A percentile compares a stretch with the other conserved stretches of the same genome.
Conservation (phyloP, 2,329 filamentous ascomycete species). For the Fusarium sublunatum region DNA sequence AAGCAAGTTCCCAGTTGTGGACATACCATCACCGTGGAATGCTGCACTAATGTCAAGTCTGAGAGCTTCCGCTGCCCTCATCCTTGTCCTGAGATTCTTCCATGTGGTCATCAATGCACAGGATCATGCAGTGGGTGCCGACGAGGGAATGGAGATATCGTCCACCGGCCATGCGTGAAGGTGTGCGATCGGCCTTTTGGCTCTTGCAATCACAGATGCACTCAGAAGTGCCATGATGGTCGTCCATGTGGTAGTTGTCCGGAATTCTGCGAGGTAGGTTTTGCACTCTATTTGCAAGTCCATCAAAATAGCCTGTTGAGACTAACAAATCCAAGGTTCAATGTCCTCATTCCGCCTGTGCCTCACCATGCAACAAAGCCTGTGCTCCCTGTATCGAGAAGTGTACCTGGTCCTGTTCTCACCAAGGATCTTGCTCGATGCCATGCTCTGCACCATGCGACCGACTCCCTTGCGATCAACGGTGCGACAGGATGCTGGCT, state of each 20-base stretch:
- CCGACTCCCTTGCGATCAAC: constrained; percentile 69
- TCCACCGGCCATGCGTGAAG: too few species aligned
- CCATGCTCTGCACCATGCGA: constrained; percentile 74
- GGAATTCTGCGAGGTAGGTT: too few species aligned
- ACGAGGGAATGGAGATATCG: too few species aligned
- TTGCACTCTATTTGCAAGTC: too few species aligned
- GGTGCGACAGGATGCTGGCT: constrained; percentile 63
- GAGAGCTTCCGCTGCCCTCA: too few species aligned
- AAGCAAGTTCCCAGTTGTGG: constrained; percentile 16
- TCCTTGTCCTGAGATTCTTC: too few species aligned
- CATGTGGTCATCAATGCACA: constrained; percentile 54
- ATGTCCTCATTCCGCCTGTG: constrained; percentile 68
- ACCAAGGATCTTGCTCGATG: constrained; percentile 61
- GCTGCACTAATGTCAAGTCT: too few species aligned
- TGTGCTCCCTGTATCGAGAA: constrained; percentile 69
- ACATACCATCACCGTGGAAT: constrained; percentile 11
- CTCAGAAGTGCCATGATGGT: constrained; percentile 27
- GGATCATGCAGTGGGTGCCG: constrained; percentile 16
- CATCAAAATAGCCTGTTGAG: too few species aligned
- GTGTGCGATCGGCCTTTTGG: constrained; percentile 61
- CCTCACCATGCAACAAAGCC: constrained; percentile 63
- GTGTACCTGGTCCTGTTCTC: constrained; percentile 63
- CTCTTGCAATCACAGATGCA: constrained; percentile 71
- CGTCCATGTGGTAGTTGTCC: too few species aligned
- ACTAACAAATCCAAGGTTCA: too few species aligned